Conservation (phyloP, 2,329 filamentous ascomycete genomes). For the Volutella citrinella region DNA sequence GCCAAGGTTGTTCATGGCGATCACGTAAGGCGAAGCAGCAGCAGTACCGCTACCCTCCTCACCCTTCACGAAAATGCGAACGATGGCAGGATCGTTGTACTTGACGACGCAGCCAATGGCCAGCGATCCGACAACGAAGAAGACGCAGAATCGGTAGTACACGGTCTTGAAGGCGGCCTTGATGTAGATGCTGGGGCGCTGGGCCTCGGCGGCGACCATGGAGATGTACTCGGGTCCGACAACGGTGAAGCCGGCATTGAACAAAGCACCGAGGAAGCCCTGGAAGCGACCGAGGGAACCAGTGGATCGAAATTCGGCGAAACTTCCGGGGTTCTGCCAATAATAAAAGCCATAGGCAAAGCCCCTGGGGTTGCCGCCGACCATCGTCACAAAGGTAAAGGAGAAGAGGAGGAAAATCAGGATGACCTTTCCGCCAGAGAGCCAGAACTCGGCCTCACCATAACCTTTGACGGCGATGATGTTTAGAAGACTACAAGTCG, state of each 20-base stretch:
- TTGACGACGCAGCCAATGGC: slow-evolving; percentile 64
- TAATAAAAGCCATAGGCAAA: slow-evolving; percentile 70
- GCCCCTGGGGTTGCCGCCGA: slow-evolving; percentile 70
- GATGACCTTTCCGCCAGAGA: slow-evolving; percentile 61
- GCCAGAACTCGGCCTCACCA: slow-evolving; percentile 71
- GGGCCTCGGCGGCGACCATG: slow-evolving; percentile 67
- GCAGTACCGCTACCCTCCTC: slow-evolving; percentile 39
- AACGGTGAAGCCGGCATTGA: slow-evolving; percentile 61
- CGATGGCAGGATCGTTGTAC: slow-evolving; percentile 57
- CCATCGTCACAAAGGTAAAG: slow-evolving; percentile 79
- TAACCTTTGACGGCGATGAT: slow-evolving; percentile 64
- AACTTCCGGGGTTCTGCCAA: slow-evolving; percentile 47
- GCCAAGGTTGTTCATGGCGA: slow-evolving; percentile 56
- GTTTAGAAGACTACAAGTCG: slow-evolving; percentile 57
- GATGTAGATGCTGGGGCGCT: slow-evolving; percentile 61
- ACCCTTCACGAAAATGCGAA: slow-evolving; percentile 44
- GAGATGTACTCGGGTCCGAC: slow-evolving; percentile 67
- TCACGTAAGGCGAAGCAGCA: slow-evolving; percentile 60
- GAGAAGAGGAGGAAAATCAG: slow-evolving; percentile 65
- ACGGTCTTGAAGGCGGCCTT: slow-evolving; percentile 70
- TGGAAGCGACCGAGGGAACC: slow-evolving; percentile 65
- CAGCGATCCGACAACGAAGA: slow-evolving; percentile 69
- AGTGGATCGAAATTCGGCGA: slow-evolving; percentile 53
- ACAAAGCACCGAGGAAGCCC: slow-evolving; percentile 66
- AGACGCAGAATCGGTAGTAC: slow-evolving; percentile 68